Evolutionary conservation across 768 basidiomycete species (phyloP).

Genomic region (Pleurotus eryngii): DNA sequence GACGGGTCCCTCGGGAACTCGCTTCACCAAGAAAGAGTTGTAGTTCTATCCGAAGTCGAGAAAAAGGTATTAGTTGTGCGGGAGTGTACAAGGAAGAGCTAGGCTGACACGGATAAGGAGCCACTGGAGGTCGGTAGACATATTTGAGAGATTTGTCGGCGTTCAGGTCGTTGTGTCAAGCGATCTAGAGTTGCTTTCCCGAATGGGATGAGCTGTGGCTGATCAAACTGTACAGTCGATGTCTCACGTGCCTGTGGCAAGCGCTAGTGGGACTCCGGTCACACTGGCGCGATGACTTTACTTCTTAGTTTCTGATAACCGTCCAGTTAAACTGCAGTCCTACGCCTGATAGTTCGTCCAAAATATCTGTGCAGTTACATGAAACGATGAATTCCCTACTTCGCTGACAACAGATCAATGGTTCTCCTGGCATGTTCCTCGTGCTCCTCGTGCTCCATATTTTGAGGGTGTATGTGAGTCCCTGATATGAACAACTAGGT

Average conservation of each 20-base stretch:
- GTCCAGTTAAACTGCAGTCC: no score
- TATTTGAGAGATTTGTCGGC: constrained; percentile 35
- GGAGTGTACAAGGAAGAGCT: not conserved
- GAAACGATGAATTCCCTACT: no score
- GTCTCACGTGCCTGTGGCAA: not conserved
- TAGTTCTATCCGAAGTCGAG: constrained; percentile 47
- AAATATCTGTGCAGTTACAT: no score
- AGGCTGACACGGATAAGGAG: constrained; percentile 79
- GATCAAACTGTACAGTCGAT: not conserved
- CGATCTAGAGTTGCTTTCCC: not conserved
- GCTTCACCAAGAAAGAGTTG: constrained; percentile 87
- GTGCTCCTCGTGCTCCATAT: no score
- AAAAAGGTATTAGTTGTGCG: not conserved
- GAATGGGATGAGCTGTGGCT: not conserved
- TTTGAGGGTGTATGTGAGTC: no score
- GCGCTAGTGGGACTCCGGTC: no score
- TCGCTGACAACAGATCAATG: no score
- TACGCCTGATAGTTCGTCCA: no score
- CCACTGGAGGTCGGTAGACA: constrained; percentile 93
- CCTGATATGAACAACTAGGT: no score
- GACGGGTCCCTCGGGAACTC: constrained; percentile 63
- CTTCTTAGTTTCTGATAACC: no score
- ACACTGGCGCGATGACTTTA: no score
- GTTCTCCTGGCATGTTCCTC: no score
- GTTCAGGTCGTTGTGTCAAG: not conserved